Evolutionary conservation across 73 alveolate genomes (phyloP).

Genomic region (Tetrahymena malaccensis): DNA sequence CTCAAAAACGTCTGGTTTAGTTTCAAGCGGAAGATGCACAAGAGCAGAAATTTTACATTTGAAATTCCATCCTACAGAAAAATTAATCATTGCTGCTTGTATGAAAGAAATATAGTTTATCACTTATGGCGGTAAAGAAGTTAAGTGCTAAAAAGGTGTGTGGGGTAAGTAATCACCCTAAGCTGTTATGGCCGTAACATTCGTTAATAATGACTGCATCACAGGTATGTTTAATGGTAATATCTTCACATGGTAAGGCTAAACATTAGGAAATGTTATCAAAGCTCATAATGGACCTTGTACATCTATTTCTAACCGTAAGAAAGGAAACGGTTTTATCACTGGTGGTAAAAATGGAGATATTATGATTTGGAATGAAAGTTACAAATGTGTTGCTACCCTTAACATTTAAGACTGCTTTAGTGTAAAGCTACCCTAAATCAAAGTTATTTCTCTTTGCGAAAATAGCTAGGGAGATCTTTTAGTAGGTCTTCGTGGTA

Average conservation of each 20-base stretch:
- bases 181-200: constrained; percentile 80
- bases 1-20: constrained; percentile 49
- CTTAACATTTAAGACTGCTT: constrained; percentile 21
- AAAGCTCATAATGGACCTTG: constrained; percentile 84
- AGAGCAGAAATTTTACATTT: constrained; percentile 77
- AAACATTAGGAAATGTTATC: constrained; percentile 49
- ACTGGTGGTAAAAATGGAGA: constrained; percentile 93
- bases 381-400: not conserved
- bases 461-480: constrained; percentile 84
- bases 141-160: constrained; percentile 71
- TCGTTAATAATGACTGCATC: constrained; percentile 59
- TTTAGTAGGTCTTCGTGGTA: constrained; percentile 95
- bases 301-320: constrained; percentile 62
- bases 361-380: constrained; percentile 62
- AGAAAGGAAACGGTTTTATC: constrained; percentile 80
- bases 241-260: constrained; percentile 74
- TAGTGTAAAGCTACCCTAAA: constrained; percentile 16
- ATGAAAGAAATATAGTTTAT: constrained; percentile 85
- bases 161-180: constrained; percentile 45
- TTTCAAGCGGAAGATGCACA: constrained; percentile 86
- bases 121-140: constrained; percentile 57
- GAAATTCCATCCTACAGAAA: constrained; percentile 72
- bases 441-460: constrained; percentile 81
- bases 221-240: constrained; percentile 90
- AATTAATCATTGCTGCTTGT: constrained; percentile 73